These are phyloP conservation scores for Usnea hakonensis DNA, from an alignment of 495 filamentous ascomycete species.

Conservation along the genomic window DNA sequence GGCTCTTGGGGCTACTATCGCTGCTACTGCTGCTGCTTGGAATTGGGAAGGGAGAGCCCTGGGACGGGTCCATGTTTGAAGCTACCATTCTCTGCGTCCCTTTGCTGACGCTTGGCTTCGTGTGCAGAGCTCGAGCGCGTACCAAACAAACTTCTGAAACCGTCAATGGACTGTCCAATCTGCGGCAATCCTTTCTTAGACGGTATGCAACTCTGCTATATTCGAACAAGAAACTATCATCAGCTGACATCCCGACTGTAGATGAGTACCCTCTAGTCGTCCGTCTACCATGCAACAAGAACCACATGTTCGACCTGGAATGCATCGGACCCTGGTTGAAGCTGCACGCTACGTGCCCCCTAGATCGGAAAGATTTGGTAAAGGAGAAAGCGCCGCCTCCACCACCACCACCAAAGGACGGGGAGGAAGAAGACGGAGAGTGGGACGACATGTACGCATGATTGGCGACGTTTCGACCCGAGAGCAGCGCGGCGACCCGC, in stretches of 20 bases:
- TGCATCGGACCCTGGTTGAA: constrained; percentile 91
- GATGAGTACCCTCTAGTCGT: constrained; percentile 76
- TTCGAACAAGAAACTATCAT: too few species aligned
- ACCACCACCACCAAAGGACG: constrained; percentile 37
- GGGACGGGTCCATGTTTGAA: background rate
- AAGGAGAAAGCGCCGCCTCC: constrained; percentile 55
- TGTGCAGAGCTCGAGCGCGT: constrained; percentile 65
- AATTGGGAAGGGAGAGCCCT: background rate
- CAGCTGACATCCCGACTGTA: constrained; percentile 11
- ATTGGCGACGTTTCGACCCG: constrained; percentile 15
- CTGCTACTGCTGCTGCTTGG: background rate
- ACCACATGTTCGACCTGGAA: constrained; percentile 84
- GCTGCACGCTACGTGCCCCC: constrained; percentile 79
- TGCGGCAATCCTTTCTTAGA: constrained; percentile 79
- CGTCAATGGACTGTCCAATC: constrained; percentile 71
- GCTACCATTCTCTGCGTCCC: background rate
- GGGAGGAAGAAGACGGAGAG: constrained; percentile 41
- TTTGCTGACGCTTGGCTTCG: constrained; percentile 1
- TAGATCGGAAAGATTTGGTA: constrained; percentile 72
- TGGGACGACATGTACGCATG: constrained; percentile 70
- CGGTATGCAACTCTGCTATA: too few species aligned
- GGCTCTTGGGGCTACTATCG: background rate
- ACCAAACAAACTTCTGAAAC: constrained; percentile 56
- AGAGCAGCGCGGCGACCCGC: too few species aligned
- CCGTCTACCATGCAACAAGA: constrained; percentile 70